A percentile compares a stretch with the other conserved stretches of the same genome.
Conservation (phyloP, 306 rosid species). For the Prosopis cineraria region DNA sequence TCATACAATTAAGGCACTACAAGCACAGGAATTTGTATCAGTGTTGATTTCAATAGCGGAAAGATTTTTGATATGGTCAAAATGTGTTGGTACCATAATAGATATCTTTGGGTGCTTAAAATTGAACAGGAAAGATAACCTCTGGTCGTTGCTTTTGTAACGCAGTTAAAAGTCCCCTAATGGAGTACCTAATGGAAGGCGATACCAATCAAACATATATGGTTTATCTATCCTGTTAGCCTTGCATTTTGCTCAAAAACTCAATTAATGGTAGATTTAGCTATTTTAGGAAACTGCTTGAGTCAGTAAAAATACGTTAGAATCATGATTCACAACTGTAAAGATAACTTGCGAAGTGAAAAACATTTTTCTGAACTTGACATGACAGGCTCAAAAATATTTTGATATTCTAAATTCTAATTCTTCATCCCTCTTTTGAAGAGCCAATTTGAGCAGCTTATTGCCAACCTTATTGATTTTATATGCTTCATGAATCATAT, state of each 20-base stretch:
- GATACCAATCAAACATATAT: neutral
- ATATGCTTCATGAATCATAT: conserved; percentile 6
- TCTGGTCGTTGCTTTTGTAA: neutral
- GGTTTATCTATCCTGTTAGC: neutral
- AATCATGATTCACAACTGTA: conserved; percentile 1
- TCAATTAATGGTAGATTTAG: neutral
- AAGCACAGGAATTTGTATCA: neutral
- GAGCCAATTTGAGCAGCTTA: conserved; percentile 28
- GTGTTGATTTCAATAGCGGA: neutral
- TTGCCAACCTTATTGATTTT: conserved; percentile 16
- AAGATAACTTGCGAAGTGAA: conserved; percentile 2
- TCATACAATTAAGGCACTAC: neutral
- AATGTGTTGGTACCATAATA: neutral
- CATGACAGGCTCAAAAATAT: neutral
- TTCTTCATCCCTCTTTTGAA: conserved; percentile 11
- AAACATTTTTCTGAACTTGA: conserved; percentile 3
- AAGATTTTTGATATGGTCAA: neutral
- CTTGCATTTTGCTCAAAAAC: neutral
- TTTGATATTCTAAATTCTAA: conserved; percentile 28
- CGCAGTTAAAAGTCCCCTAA: neutral
- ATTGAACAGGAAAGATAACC: neutral
- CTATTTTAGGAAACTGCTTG: neutral
- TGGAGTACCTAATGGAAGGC: neutral
- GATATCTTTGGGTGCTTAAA: neutral
- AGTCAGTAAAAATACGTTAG: neutral